A percentile compares a stretch with the other conserved stretches of the same genome.
phyloP scores from a whole-genome alignment of 2,329 filamentous ascomycete species.

The Tolypocladium tropicale region DNA sequence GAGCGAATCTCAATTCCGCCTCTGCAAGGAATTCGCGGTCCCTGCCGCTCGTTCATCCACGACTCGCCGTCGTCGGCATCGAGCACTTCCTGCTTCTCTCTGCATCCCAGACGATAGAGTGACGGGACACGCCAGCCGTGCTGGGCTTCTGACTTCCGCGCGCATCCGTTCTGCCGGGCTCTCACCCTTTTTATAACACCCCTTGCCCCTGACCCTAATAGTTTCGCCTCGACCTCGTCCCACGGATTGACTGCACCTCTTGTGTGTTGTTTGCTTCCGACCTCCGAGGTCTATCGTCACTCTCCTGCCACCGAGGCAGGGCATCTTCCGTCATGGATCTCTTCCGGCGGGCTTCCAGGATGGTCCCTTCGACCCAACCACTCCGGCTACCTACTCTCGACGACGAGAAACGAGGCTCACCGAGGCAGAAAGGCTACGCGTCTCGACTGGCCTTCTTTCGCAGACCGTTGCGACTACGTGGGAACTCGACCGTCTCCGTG shows the following conservation, averaged over 20 bases:
- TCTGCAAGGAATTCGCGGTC: constrained; percentile 3
- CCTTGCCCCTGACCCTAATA: constrained; percentile 5
- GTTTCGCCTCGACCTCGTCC: constrained; percentile 11
- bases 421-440: constrained; percentile 28
- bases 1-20: background rate
- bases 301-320: constrained; percentile 30
- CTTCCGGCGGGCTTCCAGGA: constrained; percentile 43
- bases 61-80: background rate
- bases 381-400: constrained; percentile 32
- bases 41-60: constrained; percentile 7
- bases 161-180: background rate
- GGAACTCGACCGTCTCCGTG: constrained; percentile 86
- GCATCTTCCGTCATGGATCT: constrained; percentile 41
- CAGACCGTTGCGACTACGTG: constrained; percentile 76
- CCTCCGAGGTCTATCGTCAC: constrained; percentile 19
- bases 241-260: constrained; percentile 11
- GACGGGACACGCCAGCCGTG: background rate
- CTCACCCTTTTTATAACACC: background rate
- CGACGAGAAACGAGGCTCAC: constrained; percentile 36
- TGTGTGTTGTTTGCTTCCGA: background rate
- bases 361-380: constrained; percentile 31
- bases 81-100: background rate
- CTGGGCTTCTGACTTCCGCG: background rate
- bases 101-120: background rate
- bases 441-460: constrained; percentile 68